phyloP scores from a whole-genome alignment of 306 rosid genomes.

The Herpetospermum pedunculosum region DNA sequence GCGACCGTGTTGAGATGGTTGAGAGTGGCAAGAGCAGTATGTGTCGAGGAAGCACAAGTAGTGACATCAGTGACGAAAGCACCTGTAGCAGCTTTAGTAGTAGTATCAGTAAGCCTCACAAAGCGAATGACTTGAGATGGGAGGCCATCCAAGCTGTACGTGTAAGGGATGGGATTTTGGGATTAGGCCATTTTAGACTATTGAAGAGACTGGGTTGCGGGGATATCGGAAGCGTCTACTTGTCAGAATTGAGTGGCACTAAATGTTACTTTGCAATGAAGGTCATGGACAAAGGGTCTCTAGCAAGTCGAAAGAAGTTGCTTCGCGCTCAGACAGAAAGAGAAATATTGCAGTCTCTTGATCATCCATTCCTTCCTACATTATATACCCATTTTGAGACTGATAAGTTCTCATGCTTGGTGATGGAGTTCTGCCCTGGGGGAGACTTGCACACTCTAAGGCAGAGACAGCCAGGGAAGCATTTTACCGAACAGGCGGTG shows the following conservation, averaged over 20 bases:
- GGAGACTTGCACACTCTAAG: conserved; percentile 93
- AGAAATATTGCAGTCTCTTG: conserved; percentile 86
- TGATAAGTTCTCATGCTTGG: conserved; percentile 94
- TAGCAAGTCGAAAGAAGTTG: conserved; percentile 87
- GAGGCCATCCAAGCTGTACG: conserved; percentile 92
- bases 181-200: conserved; percentile 83
- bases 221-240: conserved; percentile 93
- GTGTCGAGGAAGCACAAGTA: conserved; percentile 87
- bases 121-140: conserved; percentile 96
- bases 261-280: conserved; percentile 96
- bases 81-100: conserved; percentile 92
- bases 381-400: conserved; percentile 92
- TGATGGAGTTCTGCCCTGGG: conserved; percentile 98
- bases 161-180: conserved; percentile 65
- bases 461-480: conserved; percentile 97
- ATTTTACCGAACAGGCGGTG: conserved; percentile 97
- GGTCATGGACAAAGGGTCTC: conserved; percentile 98
- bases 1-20: conserved; percentile 53
- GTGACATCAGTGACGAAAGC: conserved; percentile 93
- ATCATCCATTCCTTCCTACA: conserved; percentile 95
- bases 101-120: conserved; percentile 86
- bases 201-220: conserved; percentile 96
- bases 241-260: conserved; percentile 91
- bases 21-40: conserved; percentile 18
- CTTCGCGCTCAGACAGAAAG: conserved; percentile 98